Evolutionary conservation across 1,284 basidiomycete species (phyloP), one percentile per base, ranked within the genome.

Genomic region (Prillingera fragicola): DNA sequence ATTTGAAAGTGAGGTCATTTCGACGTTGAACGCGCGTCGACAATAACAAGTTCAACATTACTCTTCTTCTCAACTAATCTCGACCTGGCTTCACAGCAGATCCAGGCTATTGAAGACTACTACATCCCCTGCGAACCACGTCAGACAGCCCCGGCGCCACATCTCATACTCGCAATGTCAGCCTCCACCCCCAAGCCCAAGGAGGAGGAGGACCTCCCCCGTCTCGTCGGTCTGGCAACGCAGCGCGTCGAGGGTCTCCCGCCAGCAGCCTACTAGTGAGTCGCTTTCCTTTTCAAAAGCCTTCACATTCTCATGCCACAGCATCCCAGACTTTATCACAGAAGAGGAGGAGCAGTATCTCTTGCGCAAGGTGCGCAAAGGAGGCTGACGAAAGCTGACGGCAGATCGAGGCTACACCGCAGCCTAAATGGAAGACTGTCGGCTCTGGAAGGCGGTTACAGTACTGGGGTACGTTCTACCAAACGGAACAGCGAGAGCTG

Each of bases 361-460:
- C 21, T 72, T 85, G 47, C 75, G 80, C 44, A 89, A 88, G 77
- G 86, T 83, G 50, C 14, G 13, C 5, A 13, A 7, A 21, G 17
- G 2, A 4, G 6, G 8, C 18, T 24, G 34, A 54, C 43, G 42
- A 23, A n/a, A 42, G 33, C 50, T 54, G 45, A 29, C 33, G 8
- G 1, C 45, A 88, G 84, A 84, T 91, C 45, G 66, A 73, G 24
- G 82, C 83, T 59, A 80, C 83, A 1, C 85, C 86, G n/a, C 80
- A 79, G 59, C 82, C 80, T 8, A 86, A 81, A 66, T 94, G 89
- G 89, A 89, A 83, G 67, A 77, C 77, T n/a, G 75, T 91, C 15
- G 60, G 59, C 1, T 77, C 80, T 5, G 87, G 87, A 53, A 75
- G 87, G 60, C 78, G 87, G 87, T 84, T 87, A 40, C 85, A 87